These are phyloP conservation scores for Polytrichum formosum DNA, from an alignment of 225 moss, liverwort and hornwort genomes.

Conservation along the genomic window DNA sequence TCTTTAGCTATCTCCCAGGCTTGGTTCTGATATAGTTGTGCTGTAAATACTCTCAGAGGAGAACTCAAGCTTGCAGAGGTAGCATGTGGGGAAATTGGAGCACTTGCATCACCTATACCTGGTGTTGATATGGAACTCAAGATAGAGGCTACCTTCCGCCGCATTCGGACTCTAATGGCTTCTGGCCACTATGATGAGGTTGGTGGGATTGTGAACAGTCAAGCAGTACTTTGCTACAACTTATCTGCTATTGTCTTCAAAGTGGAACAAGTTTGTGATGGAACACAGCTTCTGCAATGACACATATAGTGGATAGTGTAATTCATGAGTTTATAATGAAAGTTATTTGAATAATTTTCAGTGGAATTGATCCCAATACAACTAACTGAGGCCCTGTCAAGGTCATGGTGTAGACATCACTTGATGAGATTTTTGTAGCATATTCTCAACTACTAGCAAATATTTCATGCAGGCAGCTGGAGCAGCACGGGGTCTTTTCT, in stretches of 20 bases:
- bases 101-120: constrained; percentile 63
- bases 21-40: no score
- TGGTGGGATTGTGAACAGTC: not conserved
- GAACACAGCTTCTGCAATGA: no score
- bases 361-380: not conserved
- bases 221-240: not conserved
- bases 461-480: constrained; percentile 42
- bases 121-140: constrained; percentile 87
- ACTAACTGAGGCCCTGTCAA: no score
- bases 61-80: constrained; percentile 65
- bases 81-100: constrained; percentile 72
- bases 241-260: no score
- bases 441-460: no score
- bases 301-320: no score
- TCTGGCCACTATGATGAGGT: constrained; percentile 55
- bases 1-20: no score
- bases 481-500: constrained; percentile 60
- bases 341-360: no score
- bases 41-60: constrained; percentile 32
- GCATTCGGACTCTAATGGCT: constrained; percentile 42
- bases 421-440: no score
- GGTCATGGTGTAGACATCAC: no score
- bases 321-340: no score
- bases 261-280: no score
- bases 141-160: constrained; percentile 53